Percentiles rank a stretch among this genome's conserved stretches.
These are phyloP conservation scores for Agaricus sinodeliciosus DNA, from an alignment of 768 basidiomycete species.

Conservation along the genomic window DNA sequence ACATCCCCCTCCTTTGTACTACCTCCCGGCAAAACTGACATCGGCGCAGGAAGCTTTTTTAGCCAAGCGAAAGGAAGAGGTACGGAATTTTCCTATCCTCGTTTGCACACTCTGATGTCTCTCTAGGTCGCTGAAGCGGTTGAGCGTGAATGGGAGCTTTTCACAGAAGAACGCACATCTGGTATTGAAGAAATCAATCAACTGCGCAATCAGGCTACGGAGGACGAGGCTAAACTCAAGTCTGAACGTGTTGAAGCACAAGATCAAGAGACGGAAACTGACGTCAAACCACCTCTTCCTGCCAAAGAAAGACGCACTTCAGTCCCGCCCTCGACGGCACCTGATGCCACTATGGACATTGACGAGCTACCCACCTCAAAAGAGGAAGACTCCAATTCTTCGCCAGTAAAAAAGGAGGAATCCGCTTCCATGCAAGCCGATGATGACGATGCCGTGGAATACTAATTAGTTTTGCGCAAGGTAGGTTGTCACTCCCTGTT, in stretches of 20 bases:
- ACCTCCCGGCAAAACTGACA: constrained; percentile 63
- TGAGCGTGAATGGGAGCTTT: constrained; percentile 64
- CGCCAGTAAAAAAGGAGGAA: constrained; percentile 42
- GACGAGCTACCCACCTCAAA: constrained; percentile 25
- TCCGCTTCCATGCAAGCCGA: constrained; percentile 51
- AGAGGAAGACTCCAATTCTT: constrained; percentile 29
- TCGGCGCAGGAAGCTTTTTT: constrained; percentile 68
- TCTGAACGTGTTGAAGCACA: constrained; percentile 24
- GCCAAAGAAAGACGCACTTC: constrained; percentile 14
- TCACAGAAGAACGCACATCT: constrained; percentile 50
- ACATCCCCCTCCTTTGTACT: constrained; percentile 74
- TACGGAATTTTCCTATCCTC: constrained; percentile 18
- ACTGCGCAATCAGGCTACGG: constrained; percentile 58
- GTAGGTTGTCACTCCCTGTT: not conserved
- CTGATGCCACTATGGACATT: constrained; percentile 32
- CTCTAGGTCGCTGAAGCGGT: constrained; percentile 51
- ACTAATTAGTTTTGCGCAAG: constrained; percentile 33
- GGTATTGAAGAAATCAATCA: constrained; percentile 57
- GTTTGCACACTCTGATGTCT: not conserved
- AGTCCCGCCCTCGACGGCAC: constrained; percentile 3
- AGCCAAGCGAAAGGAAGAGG: constrained; percentile 55
- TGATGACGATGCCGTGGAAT: constrained; percentile 80
- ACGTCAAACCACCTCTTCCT: constrained; percentile 16
- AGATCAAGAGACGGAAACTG: constrained; percentile 33
- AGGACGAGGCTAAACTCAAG: constrained; percentile 53